These are phyloP conservation scores for Gyrodon lividus DNA, from an alignment of 768 basidiomycete genomes.

Conservation along the genomic window DNA sequence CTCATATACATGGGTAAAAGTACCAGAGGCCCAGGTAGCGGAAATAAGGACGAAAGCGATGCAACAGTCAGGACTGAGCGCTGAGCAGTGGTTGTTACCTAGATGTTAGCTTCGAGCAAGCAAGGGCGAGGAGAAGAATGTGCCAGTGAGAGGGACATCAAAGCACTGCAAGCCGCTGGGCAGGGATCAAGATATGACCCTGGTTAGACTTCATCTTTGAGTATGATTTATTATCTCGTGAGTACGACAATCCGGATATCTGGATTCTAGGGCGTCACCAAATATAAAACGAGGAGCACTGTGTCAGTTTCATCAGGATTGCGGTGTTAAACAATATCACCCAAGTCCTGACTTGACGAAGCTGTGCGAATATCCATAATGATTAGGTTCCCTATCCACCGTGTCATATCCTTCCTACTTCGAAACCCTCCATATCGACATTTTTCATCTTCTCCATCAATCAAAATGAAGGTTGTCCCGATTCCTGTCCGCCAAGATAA, in stretches of 20 bases:
- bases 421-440: slow-evolving; percentile 7
- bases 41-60: neutral
- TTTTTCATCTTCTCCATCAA: slow-evolving; percentile 16
- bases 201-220: neutral
- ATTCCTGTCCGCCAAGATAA: slow-evolving; percentile 82
- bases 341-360: too few relatives aligned
- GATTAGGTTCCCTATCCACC: slow-evolving; percentile 3
- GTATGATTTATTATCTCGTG: neutral
- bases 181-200: neutral
- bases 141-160: slow-evolving; percentile 4
- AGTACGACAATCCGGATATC: neutral
- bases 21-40: neutral
- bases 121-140: neutral
- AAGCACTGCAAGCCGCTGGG: too few relatives aligned
- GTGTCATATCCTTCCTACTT: slow-evolving; percentile 1
- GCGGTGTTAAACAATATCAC: slow-evolving; percentile 3
- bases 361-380: too few relatives aligned
- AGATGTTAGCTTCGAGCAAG: neutral
- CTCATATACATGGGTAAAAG: neutral
- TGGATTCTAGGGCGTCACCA: neutral
- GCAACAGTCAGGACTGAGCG: neutral
- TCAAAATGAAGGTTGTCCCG: slow-evolving; percentile 69
- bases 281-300: neutral
- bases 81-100: neutral
- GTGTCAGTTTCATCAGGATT: slow-evolving; percentile 6